Evolutionary conservation across 2,329 filamentous ascomycete species (phyloP).

Genomic region (Alternaria brassicae): DNA sequence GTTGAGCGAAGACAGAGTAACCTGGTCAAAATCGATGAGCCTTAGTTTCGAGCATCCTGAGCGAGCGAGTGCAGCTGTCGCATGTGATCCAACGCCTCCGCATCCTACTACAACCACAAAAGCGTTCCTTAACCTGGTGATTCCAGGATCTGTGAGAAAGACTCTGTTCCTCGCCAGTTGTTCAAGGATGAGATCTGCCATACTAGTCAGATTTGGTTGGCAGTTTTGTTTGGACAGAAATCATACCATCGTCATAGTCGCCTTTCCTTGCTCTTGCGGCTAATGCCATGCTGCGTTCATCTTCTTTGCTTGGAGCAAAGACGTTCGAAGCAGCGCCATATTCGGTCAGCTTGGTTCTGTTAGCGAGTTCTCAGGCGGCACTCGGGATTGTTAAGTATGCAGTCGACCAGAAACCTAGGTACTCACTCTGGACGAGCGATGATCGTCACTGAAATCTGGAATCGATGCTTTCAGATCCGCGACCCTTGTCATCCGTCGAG

Average conservation of each 20-base stretch:
- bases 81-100: slow-evolving; percentile 94
- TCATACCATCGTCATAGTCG: slow-evolving; percentile 68
- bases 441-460: slow-evolving; percentile 60
- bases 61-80: slow-evolving; percentile 81
- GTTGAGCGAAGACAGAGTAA: slow-evolving; percentile 92
- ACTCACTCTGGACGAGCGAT: slow-evolving; percentile 60
- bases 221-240: neutral
- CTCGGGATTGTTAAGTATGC: slow-evolving; percentile 11
- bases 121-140: slow-evolving; percentile 77
- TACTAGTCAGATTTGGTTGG: slow-evolving; percentile 4
- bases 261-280: slow-evolving; percentile 67
- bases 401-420: neutral
- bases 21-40: slow-evolving; percentile 96
- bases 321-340: slow-evolving; percentile 63
- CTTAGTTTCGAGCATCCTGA: slow-evolving; percentile 89
- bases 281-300: slow-evolving; percentile 64
- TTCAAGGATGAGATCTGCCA: slow-evolving; percentile 84
- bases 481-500: slow-evolving; percentile 62
- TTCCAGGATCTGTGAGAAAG: slow-evolving; percentile 83
- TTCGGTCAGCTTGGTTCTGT: slow-evolving; percentile 62
- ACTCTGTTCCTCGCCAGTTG: slow-evolving; percentile 92
- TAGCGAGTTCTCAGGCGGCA: slow-evolving; percentile 45
- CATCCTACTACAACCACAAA: slow-evolving; percentile 92
- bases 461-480: slow-evolving; percentile 68
- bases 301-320: slow-evolving; percentile 57